phyloP scores from a whole-genome alignment of 768 basidiomycete genomes.

The Kwoniella dendrophila region DNA sequence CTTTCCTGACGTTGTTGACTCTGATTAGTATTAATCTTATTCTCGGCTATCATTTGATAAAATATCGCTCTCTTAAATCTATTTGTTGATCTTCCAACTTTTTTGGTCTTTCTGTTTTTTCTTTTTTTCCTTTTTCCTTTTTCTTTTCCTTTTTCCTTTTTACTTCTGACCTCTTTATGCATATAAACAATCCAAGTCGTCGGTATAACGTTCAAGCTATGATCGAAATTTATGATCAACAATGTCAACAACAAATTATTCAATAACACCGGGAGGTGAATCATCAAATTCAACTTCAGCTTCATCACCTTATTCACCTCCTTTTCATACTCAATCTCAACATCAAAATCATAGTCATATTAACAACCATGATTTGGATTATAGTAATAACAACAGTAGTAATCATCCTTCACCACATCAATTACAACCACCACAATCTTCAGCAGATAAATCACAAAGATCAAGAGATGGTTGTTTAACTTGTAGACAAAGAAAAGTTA shows the following conservation, averaged over 20 bases:
- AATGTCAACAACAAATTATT: constrained; percentile 7
- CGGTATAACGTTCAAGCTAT: background rate
- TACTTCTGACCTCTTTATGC: background rate
- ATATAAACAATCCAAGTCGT: background rate
- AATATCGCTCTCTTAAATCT: too few relatives aligned
- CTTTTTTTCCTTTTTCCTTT: background rate
- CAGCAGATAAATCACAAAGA: constrained; percentile 11
- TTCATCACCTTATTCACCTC: constrained; percentile 3
- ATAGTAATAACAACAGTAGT: background rate
- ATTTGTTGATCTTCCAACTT: too few relatives aligned
- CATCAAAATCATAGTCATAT: background rate
- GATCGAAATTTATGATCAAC: background rate
- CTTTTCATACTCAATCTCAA: background rate
- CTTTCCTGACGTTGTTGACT: too few relatives aligned
- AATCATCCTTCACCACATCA: too few relatives aligned
- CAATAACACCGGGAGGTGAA: background rate
- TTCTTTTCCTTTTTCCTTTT: background rate
- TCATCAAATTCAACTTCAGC: constrained; percentile 9
- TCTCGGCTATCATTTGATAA: background rate
- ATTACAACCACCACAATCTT: background rate
- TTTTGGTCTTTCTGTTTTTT: too few relatives aligned
- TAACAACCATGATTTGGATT: background rate
- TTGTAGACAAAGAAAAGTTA: constrained; percentile 25
- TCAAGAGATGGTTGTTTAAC: constrained; percentile 30
- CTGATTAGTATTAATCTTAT: background rate